Percentiles rank a stretch among this genome's conserved stretches.
These are phyloP conservation scores for Boletus vinaceobasis DNA, from an alignment of 768 basidiomycete genomes.

Conservation along the genomic window DNA sequence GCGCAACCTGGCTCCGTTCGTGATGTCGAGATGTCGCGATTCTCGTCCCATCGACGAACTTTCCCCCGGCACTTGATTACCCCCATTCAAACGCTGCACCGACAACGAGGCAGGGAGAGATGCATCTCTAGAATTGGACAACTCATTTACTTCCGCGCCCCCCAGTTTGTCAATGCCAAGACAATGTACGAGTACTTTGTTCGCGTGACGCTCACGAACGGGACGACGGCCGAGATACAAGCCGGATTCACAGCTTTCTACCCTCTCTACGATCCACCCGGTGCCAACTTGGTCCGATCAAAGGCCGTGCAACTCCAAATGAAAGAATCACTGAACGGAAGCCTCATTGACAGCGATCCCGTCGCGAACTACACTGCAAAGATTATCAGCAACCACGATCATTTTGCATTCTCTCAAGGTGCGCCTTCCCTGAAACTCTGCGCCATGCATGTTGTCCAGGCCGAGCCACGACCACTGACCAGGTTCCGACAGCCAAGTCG, in stretches of 20 bases:
- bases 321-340: background rate
- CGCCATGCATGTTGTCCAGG: no score
- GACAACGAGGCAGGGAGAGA: no score
- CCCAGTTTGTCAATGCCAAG: background rate
- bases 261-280: background rate
- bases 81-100: no score
- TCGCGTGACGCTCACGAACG: background rate
- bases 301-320: background rate
- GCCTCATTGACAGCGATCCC: background rate
- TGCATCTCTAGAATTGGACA: background rate
- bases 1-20: no score
- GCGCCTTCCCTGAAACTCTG: no score
- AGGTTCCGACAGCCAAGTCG: no score
- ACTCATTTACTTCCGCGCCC: background rate
- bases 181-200: background rate
- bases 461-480: no score
- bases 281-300: background rate
- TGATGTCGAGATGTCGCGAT: no score
- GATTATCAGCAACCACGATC: background rate
- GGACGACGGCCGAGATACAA: background rate
- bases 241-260: constrained; percentile 3
- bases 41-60: no score
- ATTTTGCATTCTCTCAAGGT: no score
- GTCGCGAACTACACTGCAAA: constrained; percentile 1
- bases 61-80: no score